Evolutionary conservation across 2,329 filamentous ascomycete species (phyloP).

Genomic region (Chrysosporium queenslandicum): DNA sequence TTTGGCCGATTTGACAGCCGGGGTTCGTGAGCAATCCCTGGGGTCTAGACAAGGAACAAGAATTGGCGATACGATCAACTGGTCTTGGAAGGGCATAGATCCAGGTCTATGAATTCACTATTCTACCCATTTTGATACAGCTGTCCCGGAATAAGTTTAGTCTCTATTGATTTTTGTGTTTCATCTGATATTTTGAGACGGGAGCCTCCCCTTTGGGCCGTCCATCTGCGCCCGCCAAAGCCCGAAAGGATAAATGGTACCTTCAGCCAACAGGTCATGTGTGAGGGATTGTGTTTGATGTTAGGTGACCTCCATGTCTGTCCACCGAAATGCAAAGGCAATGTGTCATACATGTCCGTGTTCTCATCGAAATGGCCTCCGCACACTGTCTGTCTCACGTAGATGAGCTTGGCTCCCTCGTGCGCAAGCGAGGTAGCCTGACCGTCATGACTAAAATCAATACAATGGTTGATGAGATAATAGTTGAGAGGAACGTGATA

Average conservation of each 20-base stretch:
- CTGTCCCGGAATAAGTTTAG: conserved; percentile 2
- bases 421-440: conserved; percentile 23
- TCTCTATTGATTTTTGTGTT: conserved; percentile 8
- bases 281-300: not conserved
- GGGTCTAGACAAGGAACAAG: not conserved
- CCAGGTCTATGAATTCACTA: not conserved
- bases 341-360: not conserved
- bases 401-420: not conserved
- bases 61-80: conserved; percentile 1
- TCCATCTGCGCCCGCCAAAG: not conserved
- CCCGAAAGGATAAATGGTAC: not conserved
- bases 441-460: conserved; percentile 27
- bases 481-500: conserved; percentile 32
- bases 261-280: not conserved
- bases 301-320: not conserved
- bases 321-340: not conserved
- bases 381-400: not conserved
- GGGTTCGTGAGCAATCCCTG: not conserved
- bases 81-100: conserved; percentile 1
- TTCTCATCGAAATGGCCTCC: not conserved
- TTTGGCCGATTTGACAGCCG: conserved; percentile 9
- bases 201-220: not conserved
- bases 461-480: conserved; percentile 29
- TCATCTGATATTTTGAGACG: conserved; percentile 10
- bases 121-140: conserved; percentile 4